Base-by-base conservation (phyloP, 495 filamentous ascomycete species). In the Lophium mytilinum region DNA sequence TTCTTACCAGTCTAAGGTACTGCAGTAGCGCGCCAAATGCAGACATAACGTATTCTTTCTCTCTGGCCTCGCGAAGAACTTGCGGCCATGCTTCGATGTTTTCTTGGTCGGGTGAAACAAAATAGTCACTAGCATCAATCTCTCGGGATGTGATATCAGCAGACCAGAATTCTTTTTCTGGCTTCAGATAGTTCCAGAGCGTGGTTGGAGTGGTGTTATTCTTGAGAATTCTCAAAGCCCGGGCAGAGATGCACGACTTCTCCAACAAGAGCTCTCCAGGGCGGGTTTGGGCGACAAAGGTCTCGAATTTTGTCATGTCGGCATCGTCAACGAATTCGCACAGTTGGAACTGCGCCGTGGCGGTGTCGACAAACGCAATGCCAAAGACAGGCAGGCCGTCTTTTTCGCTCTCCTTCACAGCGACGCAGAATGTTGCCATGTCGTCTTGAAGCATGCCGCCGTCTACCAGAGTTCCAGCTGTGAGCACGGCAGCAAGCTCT, bases 291-390 rank as follows among this genome's bases (percentile, higher is more conserved):
- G 94, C 94, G 17, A 99, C 84, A 52, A 97, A 88, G 0, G 94
- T 99, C 76, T 99, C 94, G 65, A 99, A 97, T 66, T 92, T 96
- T 47, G 94, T 99, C 68, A 96, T 80, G 60, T 96, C 91, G 8
- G 84, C 80, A 71, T 97, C 94, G 66, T 99, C 94, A 8, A 86
- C 76, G 60, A 96, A 96, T 52, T 95, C 84, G 14, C 90, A 86
- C 53, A 99, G 65, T 62, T 88, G 90, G 72, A 99, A 99, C 65
- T 96, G 90, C 14, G 90, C 94, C 0, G 92, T 96, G 3, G 94
- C 91, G 8, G 94, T 90, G 66, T 99, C 94, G 19, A 96, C 91
- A 69, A 97, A 97, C 1, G 88, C 83, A 41, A 97, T 82, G 14
- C 94, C 94, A 68, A 97, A 97, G 1, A 82, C 83, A 18, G 93